phyloP scores from a whole-genome alignment of 306 rosid species.

The Prunus padus region DNA sequence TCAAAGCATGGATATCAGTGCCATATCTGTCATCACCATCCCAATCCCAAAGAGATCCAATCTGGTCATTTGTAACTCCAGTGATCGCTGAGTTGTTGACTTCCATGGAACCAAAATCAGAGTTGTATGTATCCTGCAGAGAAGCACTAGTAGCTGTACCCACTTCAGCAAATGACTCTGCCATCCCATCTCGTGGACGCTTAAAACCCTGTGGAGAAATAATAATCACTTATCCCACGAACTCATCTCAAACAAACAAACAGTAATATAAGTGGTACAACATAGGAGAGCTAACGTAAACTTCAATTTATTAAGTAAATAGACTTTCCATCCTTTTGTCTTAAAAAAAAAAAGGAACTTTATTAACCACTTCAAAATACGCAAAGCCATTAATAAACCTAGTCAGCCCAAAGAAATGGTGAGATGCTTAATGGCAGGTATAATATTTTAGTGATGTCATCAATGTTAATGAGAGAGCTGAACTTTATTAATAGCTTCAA shows the following conservation, averaged over 20 bases:
- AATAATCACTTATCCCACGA: conserved; percentile 15
- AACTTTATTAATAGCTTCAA: too few relatives aligned
- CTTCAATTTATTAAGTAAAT: too few relatives aligned
- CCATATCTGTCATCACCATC: conserved; percentile 81
- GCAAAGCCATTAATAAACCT: too few relatives aligned
- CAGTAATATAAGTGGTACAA: neutral
- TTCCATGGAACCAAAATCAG: conserved; percentile 80
- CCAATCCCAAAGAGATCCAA: conserved; percentile 92
- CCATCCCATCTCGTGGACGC: conserved; percentile 71
- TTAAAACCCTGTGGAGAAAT: conserved; percentile 63
- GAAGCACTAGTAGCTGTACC: conserved; percentile 60
- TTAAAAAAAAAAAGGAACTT: too few relatives aligned
- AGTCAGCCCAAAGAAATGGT: too few relatives aligned
- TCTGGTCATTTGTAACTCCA: conserved; percentile 63
- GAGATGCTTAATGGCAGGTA: too few relatives aligned
- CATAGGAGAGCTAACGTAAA: too few relatives aligned
- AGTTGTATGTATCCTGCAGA: conserved; percentile 64
- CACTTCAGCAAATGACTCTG: conserved; percentile 57
- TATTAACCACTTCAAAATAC: too few relatives aligned
- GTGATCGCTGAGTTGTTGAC: conserved; percentile 64
- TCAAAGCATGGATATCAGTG: conserved; percentile 81
- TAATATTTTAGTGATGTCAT: too few relatives aligned
- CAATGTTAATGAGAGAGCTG: too few relatives aligned
- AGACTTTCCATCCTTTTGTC: too few relatives aligned
- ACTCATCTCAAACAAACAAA: conserved; percentile 17